Evolutionary conservation across 805 yeast species (phyloP).

Genomic region (Kazachstania bromeliacearum): DNA sequence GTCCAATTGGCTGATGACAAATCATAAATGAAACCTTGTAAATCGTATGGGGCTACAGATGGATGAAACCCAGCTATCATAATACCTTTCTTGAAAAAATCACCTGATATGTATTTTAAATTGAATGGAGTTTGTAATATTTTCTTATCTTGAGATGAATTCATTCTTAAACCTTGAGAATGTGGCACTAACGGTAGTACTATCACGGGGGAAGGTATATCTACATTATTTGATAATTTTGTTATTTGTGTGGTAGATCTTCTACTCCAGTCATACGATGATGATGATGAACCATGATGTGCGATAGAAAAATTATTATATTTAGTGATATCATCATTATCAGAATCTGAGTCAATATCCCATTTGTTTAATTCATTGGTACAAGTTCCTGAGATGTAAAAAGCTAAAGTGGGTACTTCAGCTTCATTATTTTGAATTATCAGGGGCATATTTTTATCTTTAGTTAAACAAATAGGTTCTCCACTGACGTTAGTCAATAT

Average conservation of each 20-base stretch:
- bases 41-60: constrained; percentile 25
- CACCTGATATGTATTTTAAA: constrained; percentile 49
- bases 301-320: constrained; percentile 5
- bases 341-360: background rate
- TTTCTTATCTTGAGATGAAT: constrained; percentile 11
- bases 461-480: constrained; percentile 10
- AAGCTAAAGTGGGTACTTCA: constrained; percentile 19
- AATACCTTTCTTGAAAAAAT: constrained; percentile 55
- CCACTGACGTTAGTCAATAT: constrained; percentile 19
- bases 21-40: constrained; percentile 27
- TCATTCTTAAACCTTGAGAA: constrained; percentile 27
- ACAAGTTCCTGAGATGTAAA: constrained; percentile 8
- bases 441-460: constrained; percentile 19
- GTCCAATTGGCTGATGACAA: constrained; percentile 45
- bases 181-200: constrained; percentile 28
- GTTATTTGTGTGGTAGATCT: background rate
- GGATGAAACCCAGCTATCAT: constrained; percentile 53
- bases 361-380: constrained; percentile 1
- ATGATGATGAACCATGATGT: background rate
- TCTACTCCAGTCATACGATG: background rate
- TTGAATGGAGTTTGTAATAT: constrained; percentile 26
- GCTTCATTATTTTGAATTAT: constrained; percentile 20
- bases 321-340: constrained; percentile 5
- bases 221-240: background rate
- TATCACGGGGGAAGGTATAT: constrained; percentile 22